phyloP scores from a whole-genome alignment of 2,329 filamentous ascomycete species.

The Botrytis byssoidea region DNA sequence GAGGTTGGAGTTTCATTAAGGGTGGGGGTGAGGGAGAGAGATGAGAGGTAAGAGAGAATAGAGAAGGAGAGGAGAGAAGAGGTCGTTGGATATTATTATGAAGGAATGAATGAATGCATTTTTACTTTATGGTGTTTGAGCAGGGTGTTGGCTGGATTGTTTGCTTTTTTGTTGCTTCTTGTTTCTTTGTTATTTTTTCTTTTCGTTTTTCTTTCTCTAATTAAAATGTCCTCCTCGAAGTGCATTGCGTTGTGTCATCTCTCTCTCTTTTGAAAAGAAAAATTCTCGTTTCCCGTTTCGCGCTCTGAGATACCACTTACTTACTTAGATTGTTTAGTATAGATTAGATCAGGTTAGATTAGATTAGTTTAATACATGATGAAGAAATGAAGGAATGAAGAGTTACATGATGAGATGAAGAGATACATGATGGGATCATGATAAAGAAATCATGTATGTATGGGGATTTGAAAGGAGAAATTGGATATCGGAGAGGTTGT shows the following conservation, averaged over 20 bases:
- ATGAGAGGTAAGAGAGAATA: no score
- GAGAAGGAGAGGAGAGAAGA: background rate
- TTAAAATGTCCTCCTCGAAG: background rate
- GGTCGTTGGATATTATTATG: background rate
- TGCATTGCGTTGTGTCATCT: background rate
- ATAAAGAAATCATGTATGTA: no score
- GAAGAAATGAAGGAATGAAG: background rate
- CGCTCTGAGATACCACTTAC: background rate
- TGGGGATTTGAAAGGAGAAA: no score
- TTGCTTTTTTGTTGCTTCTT: background rate
- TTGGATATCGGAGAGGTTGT: no score
- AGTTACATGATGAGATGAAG: no score
- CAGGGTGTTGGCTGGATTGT: background rate
- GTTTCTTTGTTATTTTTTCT: background rate
- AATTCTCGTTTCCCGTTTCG: background rate
- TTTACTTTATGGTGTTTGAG: background rate
- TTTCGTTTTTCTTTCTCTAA: background rate
- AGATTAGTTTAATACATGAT: background rate
- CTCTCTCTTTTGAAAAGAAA: background rate
- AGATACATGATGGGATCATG: no score
- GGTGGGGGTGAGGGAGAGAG: rapidly evolving
- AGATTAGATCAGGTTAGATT: no score
- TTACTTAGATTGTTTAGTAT: background rate
- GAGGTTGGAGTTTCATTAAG: conserved; percentile 54
- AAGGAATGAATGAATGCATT: background rate